These are phyloP conservation scores for Ustilago loliicola DNA, from an alignment of 1,284 basidiomycete species.

Conservation along the genomic window DNA sequence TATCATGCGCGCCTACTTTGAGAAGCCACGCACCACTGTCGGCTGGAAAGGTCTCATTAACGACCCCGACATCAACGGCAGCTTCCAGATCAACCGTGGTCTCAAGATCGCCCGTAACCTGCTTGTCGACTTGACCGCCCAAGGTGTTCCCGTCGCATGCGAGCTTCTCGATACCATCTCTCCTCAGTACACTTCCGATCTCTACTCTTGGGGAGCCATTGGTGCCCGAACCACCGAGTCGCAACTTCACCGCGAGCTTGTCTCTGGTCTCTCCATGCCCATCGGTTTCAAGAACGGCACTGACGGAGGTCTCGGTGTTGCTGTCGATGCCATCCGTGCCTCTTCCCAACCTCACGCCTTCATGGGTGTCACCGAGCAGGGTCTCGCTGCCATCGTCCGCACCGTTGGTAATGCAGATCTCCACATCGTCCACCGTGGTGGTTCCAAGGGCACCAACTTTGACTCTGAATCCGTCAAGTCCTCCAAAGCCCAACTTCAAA, in stretches of 20 bases:
- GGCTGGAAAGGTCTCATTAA: conserved; percentile 79
- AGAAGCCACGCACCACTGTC: conserved; percentile 83
- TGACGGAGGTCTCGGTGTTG: conserved; percentile 79
- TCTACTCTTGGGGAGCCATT: conserved; percentile 96
- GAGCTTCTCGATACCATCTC: conserved; percentile 83
- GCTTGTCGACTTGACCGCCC: conserved; percentile 86
- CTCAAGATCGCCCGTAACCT: conserved; percentile 81
- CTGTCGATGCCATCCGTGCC: conserved; percentile 69
- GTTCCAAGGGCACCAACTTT: conserved; percentile 72
- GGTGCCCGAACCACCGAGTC: conserved; percentile 88
- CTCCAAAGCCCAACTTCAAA: conserved; percentile 79
- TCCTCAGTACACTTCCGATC: conserved; percentile 75
- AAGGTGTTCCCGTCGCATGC: conserved; percentile 91
- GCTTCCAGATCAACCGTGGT: conserved; percentile 97
- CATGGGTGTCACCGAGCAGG: conserved; percentile 69
- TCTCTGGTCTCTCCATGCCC: conserved; percentile 69
- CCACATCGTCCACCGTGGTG: conserved; percentile 70
- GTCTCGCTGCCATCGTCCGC: conserved; percentile 92
- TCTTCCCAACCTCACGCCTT: conserved; percentile 67
- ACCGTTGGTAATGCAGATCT: conserved; percentile 82
- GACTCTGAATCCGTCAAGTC: conserved; percentile 80
- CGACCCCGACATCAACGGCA: conserved; percentile 89
- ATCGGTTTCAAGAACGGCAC: conserved; percentile 98
- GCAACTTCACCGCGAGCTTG: conserved; percentile 72
- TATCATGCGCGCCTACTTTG: conserved; percentile 95